Percentiles rank a stretch among this genome's conserved stretches.
phyloP scores from a whole-genome alignment of 768 basidiomycete genomes.

The Gautieria morchelliformis region DNA sequence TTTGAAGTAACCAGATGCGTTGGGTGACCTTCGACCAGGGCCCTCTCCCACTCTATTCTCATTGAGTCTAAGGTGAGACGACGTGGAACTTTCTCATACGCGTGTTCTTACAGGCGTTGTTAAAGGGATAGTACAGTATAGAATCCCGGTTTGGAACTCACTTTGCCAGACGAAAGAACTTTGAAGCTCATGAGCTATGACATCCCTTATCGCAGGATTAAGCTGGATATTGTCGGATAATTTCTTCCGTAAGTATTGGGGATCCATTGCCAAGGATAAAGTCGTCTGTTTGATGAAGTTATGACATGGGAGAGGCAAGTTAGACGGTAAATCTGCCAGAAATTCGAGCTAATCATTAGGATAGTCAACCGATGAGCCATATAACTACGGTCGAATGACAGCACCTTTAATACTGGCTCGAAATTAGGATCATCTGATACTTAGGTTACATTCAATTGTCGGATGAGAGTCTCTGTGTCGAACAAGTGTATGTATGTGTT shows the following conservation, averaged over 20 bases:
- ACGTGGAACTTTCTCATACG: not conserved
- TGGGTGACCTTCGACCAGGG: constrained; percentile 51
- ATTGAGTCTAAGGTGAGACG: constrained; percentile 31
- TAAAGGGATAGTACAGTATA: not conserved
- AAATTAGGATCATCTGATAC: too few species aligned
- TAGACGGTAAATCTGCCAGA: not conserved
- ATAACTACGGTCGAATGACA: not conserved
- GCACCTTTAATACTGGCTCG: not conserved
- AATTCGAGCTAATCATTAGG: not conserved
- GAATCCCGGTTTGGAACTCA: not conserved
- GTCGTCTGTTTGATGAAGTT: not conserved
- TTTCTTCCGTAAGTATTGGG: constrained; percentile 33
- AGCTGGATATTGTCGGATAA: constrained; percentile 26
- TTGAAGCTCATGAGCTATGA: not conserved
- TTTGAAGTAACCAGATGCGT: constrained; percentile 39
- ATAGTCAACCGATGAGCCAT: not conserved
- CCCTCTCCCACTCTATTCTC: constrained; percentile 52
- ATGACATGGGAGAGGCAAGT: not conserved
- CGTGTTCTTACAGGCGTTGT: not conserved
- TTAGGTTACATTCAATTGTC: too few species aligned
- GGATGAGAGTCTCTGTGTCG: too few species aligned
- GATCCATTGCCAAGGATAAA: constrained; percentile 15
- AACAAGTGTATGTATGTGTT: too few species aligned
- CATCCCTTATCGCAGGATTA: constrained; percentile 9
- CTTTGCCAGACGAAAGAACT: not conserved